phyloP scores from a whole-genome alignment of 2,329 filamentous ascomycete species.

The Colletotrichum incanum region DNA sequence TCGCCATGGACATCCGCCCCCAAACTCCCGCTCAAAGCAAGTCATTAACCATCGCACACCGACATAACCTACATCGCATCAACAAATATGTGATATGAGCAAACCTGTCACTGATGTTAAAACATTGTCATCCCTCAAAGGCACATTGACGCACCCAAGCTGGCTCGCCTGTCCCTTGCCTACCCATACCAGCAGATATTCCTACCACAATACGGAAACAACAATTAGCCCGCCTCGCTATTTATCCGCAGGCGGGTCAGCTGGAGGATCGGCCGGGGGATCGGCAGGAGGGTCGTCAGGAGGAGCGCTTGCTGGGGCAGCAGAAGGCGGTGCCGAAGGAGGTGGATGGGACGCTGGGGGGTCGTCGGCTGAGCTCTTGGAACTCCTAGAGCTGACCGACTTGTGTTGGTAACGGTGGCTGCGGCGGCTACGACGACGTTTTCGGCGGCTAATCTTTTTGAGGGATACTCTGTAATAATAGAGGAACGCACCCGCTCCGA shows the following conservation, averaged over 20 bases:
- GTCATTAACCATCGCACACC: neutral
- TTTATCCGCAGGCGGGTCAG: constrained; percentile 29
- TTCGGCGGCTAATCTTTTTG: constrained; percentile 51
- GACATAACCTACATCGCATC: constrained; percentile 27
- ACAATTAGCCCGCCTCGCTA: neutral
- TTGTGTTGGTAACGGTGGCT: constrained; percentile 47
- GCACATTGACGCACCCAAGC: neutral
- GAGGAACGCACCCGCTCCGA: constrained; percentile 55
- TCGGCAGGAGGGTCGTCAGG: constrained; percentile 26
- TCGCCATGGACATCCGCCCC: constrained; percentile 14
- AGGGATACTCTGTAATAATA: constrained; percentile 59
- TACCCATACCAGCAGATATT: neutral
- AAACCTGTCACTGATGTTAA: neutral
- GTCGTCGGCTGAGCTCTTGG: constrained; percentile 51
- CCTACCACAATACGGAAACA: neutral
- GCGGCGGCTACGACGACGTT: constrained; percentile 47
- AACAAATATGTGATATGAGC: neutral
- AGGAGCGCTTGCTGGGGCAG: constrained; percentile 18
- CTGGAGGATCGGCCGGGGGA: constrained; percentile 21
- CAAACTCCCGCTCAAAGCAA: constrained; percentile 32
- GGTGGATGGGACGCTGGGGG: constrained; percentile 24
- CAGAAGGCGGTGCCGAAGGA: constrained; percentile 15
- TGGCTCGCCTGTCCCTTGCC: neutral
- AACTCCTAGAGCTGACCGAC: constrained; percentile 52
- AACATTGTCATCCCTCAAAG: neutral